These are phyloP conservation scores for Daphne laureola DNA, from an alignment of 441 rosid species.

Conservation along the genomic window DNA sequence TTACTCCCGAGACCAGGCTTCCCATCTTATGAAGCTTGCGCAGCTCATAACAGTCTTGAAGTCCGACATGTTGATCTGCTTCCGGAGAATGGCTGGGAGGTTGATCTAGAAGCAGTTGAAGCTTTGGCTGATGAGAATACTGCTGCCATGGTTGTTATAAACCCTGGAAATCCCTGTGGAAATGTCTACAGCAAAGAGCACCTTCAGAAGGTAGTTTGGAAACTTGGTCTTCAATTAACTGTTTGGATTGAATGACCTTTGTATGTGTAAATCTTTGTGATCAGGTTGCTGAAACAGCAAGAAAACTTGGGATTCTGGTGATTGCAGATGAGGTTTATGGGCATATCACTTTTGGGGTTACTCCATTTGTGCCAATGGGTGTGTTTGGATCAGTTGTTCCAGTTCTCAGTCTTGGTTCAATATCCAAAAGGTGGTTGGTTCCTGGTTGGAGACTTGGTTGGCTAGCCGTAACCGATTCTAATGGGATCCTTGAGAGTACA, in stretches of 20 bases:
- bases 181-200: slow-evolving; percentile 42
- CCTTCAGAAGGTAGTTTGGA: slow-evolving; percentile 27
- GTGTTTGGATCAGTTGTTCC: slow-evolving; percentile 44
- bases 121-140: slow-evolving; percentile 44
- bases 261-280: too few relatives aligned
- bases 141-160: slow-evolving; percentile 37
- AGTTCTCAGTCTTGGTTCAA: slow-evolving; percentile 40
- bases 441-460: slow-evolving; percentile 60
- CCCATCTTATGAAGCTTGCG: slow-evolving; percentile 21
- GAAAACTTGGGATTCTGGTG: slow-evolving; percentile 48
- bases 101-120: slow-evolving; percentile 35
- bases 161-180: slow-evolving; percentile 46
- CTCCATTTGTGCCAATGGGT: slow-evolving; percentile 42
- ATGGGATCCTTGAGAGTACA: slow-evolving; percentile 27
- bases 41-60: slow-evolving; percentile 26
- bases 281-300: slow-evolving; percentile 44
- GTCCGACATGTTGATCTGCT: slow-evolving; percentile 46
- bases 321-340: slow-evolving; percentile 46
- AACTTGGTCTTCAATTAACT: too few relatives aligned
- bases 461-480: slow-evolving; percentile 38
- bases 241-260: too few relatives aligned
- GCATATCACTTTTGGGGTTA: slow-evolving; percentile 34
- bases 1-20: slow-evolving; percentile 13
- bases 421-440: slow-evolving; percentile 58
- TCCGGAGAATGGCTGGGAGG: slow-evolving; percentile 44